These are phyloP conservation scores for Monosporascus cannonballus DNA, from an alignment of 2,329 filamentous ascomycete species.

Conservation along the genomic window DNA sequence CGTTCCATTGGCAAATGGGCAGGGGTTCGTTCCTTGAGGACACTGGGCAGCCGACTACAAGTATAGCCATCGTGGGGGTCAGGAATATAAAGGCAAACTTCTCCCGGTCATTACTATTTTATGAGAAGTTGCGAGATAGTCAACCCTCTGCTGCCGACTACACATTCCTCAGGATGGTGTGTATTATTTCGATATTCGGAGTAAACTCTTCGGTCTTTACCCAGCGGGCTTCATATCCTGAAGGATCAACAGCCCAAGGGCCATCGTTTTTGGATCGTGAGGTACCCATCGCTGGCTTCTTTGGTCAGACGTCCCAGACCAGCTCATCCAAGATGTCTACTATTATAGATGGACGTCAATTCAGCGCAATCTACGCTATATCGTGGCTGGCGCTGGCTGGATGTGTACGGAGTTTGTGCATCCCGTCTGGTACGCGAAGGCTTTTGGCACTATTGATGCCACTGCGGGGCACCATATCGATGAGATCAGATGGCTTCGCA, in stretches of 20 bases:
- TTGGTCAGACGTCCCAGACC: constrained; percentile 27
- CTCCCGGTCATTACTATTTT: not conserved
- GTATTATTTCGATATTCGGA: constrained; percentile 12
- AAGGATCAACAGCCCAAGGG: constrained; percentile 4
- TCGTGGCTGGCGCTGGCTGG: constrained; percentile 32
- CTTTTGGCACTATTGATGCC: constrained; percentile 25
- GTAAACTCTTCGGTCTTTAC: constrained; percentile 6
- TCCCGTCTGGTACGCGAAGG: constrained; percentile 29
- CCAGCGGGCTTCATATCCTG: not conserved
- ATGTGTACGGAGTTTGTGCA: constrained; percentile 38
- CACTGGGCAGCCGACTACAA: not conserved
- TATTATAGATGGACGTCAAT: constrained; percentile 37
- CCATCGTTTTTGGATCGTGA: constrained; percentile 23
- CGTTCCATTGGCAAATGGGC: not conserved
- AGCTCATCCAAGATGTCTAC: constrained; percentile 36
- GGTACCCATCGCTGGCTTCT: constrained; percentile 14
- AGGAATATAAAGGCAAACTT: not conserved
- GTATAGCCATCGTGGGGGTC: not conserved
- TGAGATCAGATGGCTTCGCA: constrained; percentile 34
- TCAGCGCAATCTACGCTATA: constrained; percentile 35
- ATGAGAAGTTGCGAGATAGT: constrained; percentile 1
- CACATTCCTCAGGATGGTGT: constrained; percentile 11
- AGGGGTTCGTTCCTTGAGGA: not conserved
- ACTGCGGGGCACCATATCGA: constrained; percentile 33
- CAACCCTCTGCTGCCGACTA: constrained; percentile 8